A percentile compares a stretch with the other conserved stretches of the same genome.
Evolutionary conservation across 2,329 filamentous ascomycete genomes (phyloP).

Genomic region (Fusarium mangiferae): DNA sequence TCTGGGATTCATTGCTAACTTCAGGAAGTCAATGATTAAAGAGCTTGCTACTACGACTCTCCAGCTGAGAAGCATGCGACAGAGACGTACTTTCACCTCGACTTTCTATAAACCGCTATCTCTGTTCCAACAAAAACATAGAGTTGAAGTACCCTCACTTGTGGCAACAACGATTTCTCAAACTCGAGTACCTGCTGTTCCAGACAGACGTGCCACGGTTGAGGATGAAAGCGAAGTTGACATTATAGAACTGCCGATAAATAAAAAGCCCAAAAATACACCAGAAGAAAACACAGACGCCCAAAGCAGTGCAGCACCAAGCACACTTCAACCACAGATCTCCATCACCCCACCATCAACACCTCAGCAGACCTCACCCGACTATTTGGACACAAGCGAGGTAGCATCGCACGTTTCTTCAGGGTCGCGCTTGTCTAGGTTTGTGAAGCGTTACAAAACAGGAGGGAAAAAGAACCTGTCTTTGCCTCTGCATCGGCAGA

Average conservation of each 20-base stretch:
- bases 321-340: background rate
- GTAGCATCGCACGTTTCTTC: background rate
- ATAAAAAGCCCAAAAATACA: rapidly evolving
- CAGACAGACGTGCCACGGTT: background rate
- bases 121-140: conserved; percentile 7
- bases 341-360: background rate
- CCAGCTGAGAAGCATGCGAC: conserved; percentile 24
- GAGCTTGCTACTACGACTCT: conserved; percentile 18
- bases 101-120: conserved; percentile 19
- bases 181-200: rapidly evolving
- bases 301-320: background rate
- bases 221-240: background rate
- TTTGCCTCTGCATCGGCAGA: background rate
- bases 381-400: background rate
- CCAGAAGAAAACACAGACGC: background rate
- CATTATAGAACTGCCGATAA: background rate
- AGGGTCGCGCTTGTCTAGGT: background rate
- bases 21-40: conserved; percentile 4
- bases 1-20: background rate
- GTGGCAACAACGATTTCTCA: background rate
- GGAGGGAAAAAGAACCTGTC: background rate
- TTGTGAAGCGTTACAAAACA: background rate
- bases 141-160: background rate
- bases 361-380: background rate
- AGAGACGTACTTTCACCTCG: conserved; percentile 2